Base-by-base conservation (phyloP, 495 filamentous ascomycete species). In the Neurospora pannonica region DNA sequence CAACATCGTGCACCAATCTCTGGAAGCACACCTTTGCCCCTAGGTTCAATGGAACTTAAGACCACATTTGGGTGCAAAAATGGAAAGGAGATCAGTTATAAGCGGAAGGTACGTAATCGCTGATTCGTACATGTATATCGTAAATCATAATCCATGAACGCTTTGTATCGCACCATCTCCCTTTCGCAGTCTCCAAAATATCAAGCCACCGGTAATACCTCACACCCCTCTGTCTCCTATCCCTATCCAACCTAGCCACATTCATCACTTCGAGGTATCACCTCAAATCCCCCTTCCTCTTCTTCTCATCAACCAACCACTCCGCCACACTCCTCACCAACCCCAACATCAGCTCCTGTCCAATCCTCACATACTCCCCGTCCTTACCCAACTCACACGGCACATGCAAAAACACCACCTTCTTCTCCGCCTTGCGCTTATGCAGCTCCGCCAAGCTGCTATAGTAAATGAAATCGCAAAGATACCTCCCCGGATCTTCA, bases 391-490 rank as follows among this genome's bases (percentile, higher is more conserved):
- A 17, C 28, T 89, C 86, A 11, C 86, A 85, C 9, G 94, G 94
- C 2, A 97, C 92, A 79, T 97, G 94, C 72, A 95, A 82, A 79
- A 97, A 97, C 37, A 91, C 79, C 19, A 94, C 90, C 71, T 88
- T 90, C 60, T 84, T 84, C 70, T 85, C 83, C 43, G 84, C 79
- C 28, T 85, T 84, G 6, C 83, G 82, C 81, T 85, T 86, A 70
- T 83, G 80, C 24, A 89, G 82, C 74, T 83, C 82, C 24, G 90
- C 87, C 79, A 97, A 77, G 75, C 89, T 92, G 7, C 91, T 91
- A 83, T 90, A 97, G 81, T 93, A 96, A 70, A 92, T 94, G 79
- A 94, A 97, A 77, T 95, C 94, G 80, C 94, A 97, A 19, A 95
- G 84, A 78, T 92, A 97, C 62, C 88, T 90, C 0, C 94, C 94